Evolutionary conservation across 2,329 filamentous ascomycete species (phyloP).

Genomic region (Acephala macrosclerotiorum): DNA sequence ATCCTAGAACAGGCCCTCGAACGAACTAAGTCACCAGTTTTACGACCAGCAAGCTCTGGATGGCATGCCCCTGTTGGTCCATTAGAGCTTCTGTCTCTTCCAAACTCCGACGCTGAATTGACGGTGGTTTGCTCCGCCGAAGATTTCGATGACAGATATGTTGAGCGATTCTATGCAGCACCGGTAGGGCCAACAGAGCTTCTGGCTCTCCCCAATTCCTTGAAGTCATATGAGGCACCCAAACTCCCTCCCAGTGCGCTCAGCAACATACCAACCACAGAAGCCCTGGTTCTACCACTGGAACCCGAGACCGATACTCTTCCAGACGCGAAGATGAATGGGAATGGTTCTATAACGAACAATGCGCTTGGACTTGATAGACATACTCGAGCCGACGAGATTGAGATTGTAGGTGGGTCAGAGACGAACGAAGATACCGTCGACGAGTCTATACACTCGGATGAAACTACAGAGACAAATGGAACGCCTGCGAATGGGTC

Average conservation of each 20-base stretch:
- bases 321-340: constrained; percentile 10
- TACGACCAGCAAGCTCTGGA: constrained; percentile 7
- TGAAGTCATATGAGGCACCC: constrained; percentile 10
- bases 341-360: not conserved
- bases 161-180: constrained; percentile 18
- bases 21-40: not conserved
- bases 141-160: constrained; percentile 10
- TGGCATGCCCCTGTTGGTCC: constrained; percentile 36
- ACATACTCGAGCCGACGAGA: constrained; percentile 18
- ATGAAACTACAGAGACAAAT: constrained; percentile 27
- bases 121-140: constrained; percentile 13
- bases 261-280: not conserved
- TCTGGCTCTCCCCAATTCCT: constrained; percentile 27
- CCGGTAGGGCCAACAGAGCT: constrained; percentile 24
- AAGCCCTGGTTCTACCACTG: not conserved
- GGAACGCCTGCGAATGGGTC: constrained; percentile 24
- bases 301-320: not conserved
- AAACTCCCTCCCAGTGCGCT: not conserved
- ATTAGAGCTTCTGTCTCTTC: constrained; percentile 59
- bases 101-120: constrained; percentile 50
- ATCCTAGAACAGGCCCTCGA: not conserved
- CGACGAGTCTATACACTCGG: constrained; percentile 31
- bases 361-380: constrained; percentile 22
- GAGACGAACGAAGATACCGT: constrained; percentile 31
- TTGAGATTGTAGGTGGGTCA: constrained; percentile 27